Percentiles rank a stretch among this genome's conserved stretches.
phyloP scores from a whole-genome alignment of 139 green algal genomes.

The Dunaliella sp. region DNA sequence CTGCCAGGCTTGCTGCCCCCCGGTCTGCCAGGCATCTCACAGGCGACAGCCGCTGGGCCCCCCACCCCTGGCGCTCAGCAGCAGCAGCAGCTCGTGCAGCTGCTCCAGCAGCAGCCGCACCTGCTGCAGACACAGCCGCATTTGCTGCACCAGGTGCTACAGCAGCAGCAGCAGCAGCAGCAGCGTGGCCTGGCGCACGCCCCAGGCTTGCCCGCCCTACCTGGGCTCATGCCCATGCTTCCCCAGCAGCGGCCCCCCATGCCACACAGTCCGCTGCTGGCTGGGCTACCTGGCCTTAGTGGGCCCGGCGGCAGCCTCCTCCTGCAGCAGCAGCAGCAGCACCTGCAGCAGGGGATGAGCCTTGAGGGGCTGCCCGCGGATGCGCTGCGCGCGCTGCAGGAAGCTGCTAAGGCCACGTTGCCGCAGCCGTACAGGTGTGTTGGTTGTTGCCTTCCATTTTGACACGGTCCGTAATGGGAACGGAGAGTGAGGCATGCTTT shows the following conservation, averaged over 20 bases:
- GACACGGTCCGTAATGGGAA: too few species aligned
- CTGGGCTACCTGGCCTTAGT: not conserved
- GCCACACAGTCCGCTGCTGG: not conserved
- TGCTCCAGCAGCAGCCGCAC: not conserved
- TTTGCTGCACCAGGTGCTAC: constrained; percentile 13
- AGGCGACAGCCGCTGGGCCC: too few species aligned
- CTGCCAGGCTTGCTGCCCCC: too few species aligned
- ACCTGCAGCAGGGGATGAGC: constrained; percentile 1
- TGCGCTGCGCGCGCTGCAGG: constrained; percentile 38
- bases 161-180: constrained; percentile 20
- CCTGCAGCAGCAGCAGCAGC: not conserved
- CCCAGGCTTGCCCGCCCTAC: not conserved
- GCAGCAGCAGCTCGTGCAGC: not conserved
- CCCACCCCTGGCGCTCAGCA: too few species aligned
- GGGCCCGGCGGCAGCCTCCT: not conserved
- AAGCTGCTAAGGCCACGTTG: constrained; percentile 51
- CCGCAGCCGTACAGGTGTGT: constrained; percentile 38
- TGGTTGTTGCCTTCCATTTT: too few species aligned
- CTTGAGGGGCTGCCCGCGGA: constrained; percentile 3
- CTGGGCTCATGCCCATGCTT: not conserved
- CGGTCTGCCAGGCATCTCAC: too few species aligned
- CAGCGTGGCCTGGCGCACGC: not conserved
- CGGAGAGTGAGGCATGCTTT: too few species aligned
- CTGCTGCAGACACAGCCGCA: constrained; percentile 7
- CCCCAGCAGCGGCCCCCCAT: not conserved